A percentile compares a stretch with the other conserved stretches of the same genome.
phyloP scores from a whole-genome alignment of 352 stramenopile species.

The Phytophthora ramorum region DNA sequence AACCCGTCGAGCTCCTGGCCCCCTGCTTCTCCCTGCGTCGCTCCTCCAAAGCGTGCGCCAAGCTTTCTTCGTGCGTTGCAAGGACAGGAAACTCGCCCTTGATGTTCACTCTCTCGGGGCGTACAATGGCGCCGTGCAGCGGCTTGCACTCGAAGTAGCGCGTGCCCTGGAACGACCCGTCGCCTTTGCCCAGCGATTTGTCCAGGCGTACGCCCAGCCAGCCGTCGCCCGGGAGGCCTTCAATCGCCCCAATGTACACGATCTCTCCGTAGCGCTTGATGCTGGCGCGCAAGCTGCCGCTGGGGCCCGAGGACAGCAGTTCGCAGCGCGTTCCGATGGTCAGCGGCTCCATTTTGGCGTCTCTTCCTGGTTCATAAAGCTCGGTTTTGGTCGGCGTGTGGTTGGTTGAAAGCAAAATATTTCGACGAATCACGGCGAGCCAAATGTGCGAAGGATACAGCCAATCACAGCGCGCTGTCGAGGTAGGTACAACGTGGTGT shows the following conservation, averaged over 20 bases:
- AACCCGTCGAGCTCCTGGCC: constrained; percentile 19
- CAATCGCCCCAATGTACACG: constrained; percentile 63
- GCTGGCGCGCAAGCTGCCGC: constrained; percentile 53
- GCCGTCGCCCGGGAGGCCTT: constrained; percentile 57
- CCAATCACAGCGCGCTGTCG: constrained; percentile 12
- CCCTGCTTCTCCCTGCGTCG: constrained; percentile 51
- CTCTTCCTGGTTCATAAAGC: not conserved
- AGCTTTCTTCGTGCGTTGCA: constrained; percentile 55
- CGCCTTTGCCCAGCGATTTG: constrained; percentile 77
- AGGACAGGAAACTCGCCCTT: constrained; percentile 62
- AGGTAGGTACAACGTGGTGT: constrained; percentile 21
- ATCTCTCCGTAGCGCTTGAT: constrained; percentile 77
- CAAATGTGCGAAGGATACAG: not conserved
- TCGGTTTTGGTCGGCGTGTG: not conserved
- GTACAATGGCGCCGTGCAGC: constrained; percentile 74
- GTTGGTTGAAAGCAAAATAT: not conserved
- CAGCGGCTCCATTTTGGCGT: constrained; percentile 11
- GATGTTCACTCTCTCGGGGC: constrained; percentile 62
- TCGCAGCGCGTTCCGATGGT: constrained; percentile 63
- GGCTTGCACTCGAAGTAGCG: constrained; percentile 72
- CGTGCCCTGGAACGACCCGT: constrained; percentile 56
- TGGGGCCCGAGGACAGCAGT: constrained; percentile 44
- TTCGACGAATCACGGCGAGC: constrained; percentile 7
- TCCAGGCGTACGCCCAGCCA: constrained; percentile 83
- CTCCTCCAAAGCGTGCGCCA: constrained; percentile 58